Evolutionary conservation across 176 grass and related monocot species (phyloP).

Genomic region (Rhynchospora tenuis): DNA sequence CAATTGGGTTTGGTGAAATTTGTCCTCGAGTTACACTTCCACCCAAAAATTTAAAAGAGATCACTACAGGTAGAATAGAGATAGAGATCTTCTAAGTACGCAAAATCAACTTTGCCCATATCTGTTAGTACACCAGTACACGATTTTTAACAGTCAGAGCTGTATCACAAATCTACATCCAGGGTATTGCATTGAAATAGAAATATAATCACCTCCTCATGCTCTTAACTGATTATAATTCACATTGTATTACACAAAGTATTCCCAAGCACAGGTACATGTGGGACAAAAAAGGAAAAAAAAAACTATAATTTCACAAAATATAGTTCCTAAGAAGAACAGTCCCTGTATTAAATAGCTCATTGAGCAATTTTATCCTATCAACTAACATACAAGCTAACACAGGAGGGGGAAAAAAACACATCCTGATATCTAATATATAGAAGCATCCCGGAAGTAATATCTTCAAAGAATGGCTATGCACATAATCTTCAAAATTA

Average conservation of each 20-base stretch:
- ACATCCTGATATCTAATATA: background rate
- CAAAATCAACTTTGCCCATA: background rate
- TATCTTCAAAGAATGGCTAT: slow-evolving; percentile 40
- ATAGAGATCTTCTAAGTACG: background rate
- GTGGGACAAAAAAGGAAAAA: background rate
- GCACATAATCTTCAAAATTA: slow-evolving; percentile 48
- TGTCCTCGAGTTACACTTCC: too few relatives aligned
- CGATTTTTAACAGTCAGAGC: background rate
- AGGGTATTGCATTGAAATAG: background rate
- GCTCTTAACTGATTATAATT: background rate
- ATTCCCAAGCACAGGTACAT: background rate
- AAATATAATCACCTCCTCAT: background rate
- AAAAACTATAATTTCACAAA: background rate
- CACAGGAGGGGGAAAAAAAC: background rate
- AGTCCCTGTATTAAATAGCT: background rate
- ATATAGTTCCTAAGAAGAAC: background rate
- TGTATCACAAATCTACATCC: background rate
- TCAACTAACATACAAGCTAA: background rate
- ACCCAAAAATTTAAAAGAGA: too few relatives aligned
- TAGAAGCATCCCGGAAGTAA: background rate
- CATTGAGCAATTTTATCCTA: background rate
- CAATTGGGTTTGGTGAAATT: too few relatives aligned
- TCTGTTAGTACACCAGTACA: background rate
- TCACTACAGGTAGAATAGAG: background rate
- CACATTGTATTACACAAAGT: background rate